Conservation (phyloP, 345 rosid genomes). For the Mangifera indica region DNA sequence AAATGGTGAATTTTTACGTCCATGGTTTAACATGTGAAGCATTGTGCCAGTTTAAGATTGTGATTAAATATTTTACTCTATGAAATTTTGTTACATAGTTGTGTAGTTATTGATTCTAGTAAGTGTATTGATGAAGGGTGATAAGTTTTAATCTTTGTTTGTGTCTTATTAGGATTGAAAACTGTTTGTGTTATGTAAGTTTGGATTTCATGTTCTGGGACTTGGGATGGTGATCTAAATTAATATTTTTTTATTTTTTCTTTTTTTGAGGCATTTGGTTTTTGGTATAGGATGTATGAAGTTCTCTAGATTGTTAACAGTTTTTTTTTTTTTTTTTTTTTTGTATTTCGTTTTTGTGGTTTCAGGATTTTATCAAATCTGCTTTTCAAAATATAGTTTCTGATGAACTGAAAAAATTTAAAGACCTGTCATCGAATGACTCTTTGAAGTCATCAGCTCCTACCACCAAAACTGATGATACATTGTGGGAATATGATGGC, state of each 20-base stretch:
- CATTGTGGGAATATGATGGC: conserved; percentile 86
- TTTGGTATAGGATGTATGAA: conserved; percentile 5
- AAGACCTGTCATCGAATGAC: conserved; percentile 38
- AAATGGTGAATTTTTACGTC: background rate
- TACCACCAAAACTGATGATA: conserved; percentile 37
- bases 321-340: background rate
- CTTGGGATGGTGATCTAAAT: background rate
- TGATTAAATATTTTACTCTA: background rate
- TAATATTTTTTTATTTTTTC: background rate
- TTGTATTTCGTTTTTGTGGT: conserved; percentile 13
- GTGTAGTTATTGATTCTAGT: background rate
- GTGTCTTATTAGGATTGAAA: background rate
- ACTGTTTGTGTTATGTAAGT: background rate
- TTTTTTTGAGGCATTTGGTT: background rate
- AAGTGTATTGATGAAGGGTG: background rate
- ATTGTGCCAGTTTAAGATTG: background rate
- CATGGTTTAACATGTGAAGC: background rate
- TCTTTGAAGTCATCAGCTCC: conserved; percentile 12
- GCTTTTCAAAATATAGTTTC: conserved; percentile 69
- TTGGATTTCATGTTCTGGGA: background rate
- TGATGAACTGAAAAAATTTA: conserved; percentile 65
- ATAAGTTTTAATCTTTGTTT: background rate
- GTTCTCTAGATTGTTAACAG: background rate
- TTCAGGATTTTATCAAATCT: conserved; percentile 57
- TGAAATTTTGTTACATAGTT: background rate